Conservation (phyloP, 2,329 filamentous ascomycete species). For the Lasiodiplodia citricola region DNA sequence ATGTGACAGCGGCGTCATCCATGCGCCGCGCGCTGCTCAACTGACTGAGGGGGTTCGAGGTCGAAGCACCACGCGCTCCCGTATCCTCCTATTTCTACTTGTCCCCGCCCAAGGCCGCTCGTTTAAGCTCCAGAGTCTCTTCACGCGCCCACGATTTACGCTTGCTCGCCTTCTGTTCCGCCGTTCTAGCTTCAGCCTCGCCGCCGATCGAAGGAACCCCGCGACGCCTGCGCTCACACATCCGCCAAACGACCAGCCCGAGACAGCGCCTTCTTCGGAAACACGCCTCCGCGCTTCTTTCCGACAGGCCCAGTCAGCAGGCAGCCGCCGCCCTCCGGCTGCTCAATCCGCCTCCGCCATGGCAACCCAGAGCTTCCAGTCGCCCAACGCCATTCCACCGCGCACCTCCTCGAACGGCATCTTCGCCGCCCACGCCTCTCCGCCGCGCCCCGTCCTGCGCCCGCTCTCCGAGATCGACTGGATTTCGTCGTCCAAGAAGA, state of each 20-base stretch:
- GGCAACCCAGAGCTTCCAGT: constrained; percentile 29
- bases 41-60: constrained; percentile 7
- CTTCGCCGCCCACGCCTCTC: constrained; percentile 31
- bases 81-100: constrained; percentile 21
- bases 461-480: constrained; percentile 47
- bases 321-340: neutral
- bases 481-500: constrained; percentile 46
- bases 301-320: neutral
- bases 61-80: constrained; percentile 16
- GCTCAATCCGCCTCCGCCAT: constrained; percentile 1
- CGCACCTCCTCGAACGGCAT: constrained; percentile 46
- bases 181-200: neutral
- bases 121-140: neutral
- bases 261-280: constrained; percentile 12
- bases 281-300: neutral
- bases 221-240: constrained; percentile 3
- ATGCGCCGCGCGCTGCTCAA: neutral
- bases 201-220: neutral
- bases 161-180: neutral
- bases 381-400: constrained; percentile 48
- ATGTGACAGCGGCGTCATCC: constrained; percentile 23
- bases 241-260: neutral
- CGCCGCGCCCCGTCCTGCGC: constrained; percentile 36
- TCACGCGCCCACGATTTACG: neutral
- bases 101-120: constrained; percentile 2